These are phyloP conservation scores for Allantophomopsis lycopodina DNA, from an alignment of 2,329 filamentous ascomycete species.

Conservation along the genomic window DNA sequence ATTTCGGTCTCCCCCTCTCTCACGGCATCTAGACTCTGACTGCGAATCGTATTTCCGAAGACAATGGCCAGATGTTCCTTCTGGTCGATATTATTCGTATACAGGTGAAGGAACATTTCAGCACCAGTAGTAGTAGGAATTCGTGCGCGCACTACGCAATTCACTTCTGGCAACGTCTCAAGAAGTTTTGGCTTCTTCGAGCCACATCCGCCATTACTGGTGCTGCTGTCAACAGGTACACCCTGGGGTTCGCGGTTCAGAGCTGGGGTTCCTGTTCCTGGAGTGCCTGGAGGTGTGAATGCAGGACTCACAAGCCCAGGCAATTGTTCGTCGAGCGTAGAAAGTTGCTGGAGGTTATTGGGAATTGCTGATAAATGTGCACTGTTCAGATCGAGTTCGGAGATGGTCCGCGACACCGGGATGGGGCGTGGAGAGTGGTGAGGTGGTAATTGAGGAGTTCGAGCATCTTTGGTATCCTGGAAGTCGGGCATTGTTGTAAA, in stretches of 20 bases:
- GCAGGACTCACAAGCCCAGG: constrained; percentile 63
- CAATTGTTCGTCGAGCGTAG: constrained; percentile 6
- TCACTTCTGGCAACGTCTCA: constrained; percentile 66
- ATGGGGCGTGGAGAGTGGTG: constrained; percentile 20
- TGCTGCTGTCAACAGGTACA: constrained; percentile 44
- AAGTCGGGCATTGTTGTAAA: constrained; percentile 3
- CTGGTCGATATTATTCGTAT: constrained; percentile 81
- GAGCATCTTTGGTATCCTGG: constrained; percentile 9
- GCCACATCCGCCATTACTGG: constrained; percentile 39
- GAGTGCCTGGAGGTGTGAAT: constrained; percentile 61
- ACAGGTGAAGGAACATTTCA: constrained; percentile 95
- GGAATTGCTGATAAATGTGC: constrained; percentile 2
- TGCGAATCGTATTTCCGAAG: constrained; percentile 76
- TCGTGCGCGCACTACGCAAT: constrained; percentile 84
- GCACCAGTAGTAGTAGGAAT: constrained; percentile 86
- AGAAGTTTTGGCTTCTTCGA: constrained; percentile 59
- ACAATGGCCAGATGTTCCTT: constrained; percentile 98
- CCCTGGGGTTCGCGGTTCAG: constrained; percentile 14
- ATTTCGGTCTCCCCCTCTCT: constrained; percentile 70
- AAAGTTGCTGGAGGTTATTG: constrained; percentile 1
- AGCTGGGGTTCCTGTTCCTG: constrained; percentile 39
- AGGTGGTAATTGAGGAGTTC: constrained; percentile 14
- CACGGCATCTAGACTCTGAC: constrained; percentile 55
- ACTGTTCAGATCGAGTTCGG: constrained; percentile 17
- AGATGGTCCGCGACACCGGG: constrained; percentile 18